Evolutionary conservation across 2,329 filamentous ascomycete species (phyloP), one percentile per base, ranked within the genome.

Genomic region (Mycogone perniciosa): DNA sequence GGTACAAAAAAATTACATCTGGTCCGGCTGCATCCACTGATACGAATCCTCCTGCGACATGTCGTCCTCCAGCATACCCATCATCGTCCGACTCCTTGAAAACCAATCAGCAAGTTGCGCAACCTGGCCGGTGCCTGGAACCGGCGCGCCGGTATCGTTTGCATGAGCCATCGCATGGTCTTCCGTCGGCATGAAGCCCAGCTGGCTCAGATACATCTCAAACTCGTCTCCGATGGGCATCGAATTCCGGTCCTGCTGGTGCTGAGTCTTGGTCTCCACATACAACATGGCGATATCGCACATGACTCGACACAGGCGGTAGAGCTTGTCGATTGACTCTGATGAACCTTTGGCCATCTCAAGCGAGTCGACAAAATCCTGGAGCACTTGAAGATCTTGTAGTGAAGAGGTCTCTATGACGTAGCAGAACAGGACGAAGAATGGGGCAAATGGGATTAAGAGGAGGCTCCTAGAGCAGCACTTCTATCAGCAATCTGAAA

Each of bases 11-110:
- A 20, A 20, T 20, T 38, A 29, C 39, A 20, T 30, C 31, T 55
- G 41, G 7, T 54, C 46, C 26, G 50, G 57, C 43, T 63, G 61
- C 54, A 64, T 63, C 68, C 67, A 70, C 8, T 61, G 62, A 44
- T 59, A 59, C n/a, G 65, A 62, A 41, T 69, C 66, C 57, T 76
- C 73, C 31, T 72, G 69, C 47, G 72, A 73, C 51, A 77, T 55
- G 41, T 85, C 82, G 52, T 84, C 79, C 60, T 86, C 83, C 61
- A 86, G 63, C 51, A 86, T 60, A 0, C 80, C 80, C 70, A 86
- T 76, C 69, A 86, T 79, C 58, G 84, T 82, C 49, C 77, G 74
- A 53, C 80, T 85, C 1, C 82, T 80, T 4, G 79, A 81, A 57
- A 84, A 85, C 82, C 82, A 86, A 54, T 84, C 81, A 2, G 79